These are phyloP conservation scores for Daedaleopsis nitida DNA, from an alignment of 768 basidiomycete species.

Conservation along the genomic window DNA sequence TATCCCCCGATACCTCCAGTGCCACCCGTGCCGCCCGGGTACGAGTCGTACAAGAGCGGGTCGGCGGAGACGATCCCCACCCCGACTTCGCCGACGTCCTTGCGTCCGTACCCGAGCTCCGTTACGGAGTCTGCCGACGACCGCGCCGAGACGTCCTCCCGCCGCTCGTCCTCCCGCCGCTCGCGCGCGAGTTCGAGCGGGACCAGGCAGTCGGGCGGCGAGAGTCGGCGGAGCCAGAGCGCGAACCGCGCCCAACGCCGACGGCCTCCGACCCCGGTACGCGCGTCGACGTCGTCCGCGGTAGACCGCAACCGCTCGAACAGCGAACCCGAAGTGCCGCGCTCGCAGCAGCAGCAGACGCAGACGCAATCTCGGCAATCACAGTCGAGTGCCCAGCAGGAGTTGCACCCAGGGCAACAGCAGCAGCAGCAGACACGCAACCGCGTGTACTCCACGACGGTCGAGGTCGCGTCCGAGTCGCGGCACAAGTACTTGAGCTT, in stretches of 20 bases:
- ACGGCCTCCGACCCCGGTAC: constrained; percentile 1
- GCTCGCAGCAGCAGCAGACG: too few relatives aligned
- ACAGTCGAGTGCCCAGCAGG: too few relatives aligned
- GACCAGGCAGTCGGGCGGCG: not conserved
- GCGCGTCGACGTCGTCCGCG: not conserved
- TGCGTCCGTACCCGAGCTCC: not conserved
- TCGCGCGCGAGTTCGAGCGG: not conserved
- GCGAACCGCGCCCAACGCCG: not conserved
- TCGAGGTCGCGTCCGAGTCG: constrained; percentile 22
- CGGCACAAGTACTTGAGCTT: constrained; percentile 30
- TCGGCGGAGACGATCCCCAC: constrained; percentile 28
- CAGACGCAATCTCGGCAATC: too few relatives aligned
- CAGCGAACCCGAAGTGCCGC: constrained; percentile 11
- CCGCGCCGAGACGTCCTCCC: too few relatives aligned
- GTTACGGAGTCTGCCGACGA: too few relatives aligned
- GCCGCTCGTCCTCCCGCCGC: not conserved
- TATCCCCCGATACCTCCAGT: not conserved
- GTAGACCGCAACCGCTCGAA: constrained; percentile 9
- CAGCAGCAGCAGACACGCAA: not conserved
- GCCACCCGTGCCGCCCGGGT: constrained; percentile 3
- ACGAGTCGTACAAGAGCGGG: constrained; percentile 33
- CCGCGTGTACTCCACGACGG: constrained; percentile 19
- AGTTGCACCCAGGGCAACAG: too few relatives aligned
- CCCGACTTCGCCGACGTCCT: not conserved
- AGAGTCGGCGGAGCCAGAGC: not conserved